phyloP scores from a whole-genome alignment of 176 grass and related monocot genomes.

The Typha latifolia region DNA sequence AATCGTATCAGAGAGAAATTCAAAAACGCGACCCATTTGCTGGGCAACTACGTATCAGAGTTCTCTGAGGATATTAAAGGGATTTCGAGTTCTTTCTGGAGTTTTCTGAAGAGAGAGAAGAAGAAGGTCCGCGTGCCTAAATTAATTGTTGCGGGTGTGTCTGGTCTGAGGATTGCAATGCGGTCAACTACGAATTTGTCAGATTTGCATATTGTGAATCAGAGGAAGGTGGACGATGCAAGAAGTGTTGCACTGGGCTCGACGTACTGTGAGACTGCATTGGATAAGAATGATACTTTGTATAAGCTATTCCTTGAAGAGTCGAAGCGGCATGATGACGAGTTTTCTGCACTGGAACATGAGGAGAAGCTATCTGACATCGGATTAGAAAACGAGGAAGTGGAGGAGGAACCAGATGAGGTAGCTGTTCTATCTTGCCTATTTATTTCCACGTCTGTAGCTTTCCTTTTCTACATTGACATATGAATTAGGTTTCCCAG shows the following conservation, averaged over 20 bases:
- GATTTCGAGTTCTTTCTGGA: too few relatives aligned
- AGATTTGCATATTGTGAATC: not conserved
- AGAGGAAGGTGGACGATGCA: constrained; percentile 8
- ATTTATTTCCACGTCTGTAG: not conserved
- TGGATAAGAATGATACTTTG: not conserved
- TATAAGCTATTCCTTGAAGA: constrained; percentile 17
- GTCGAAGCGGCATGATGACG: constrained; percentile 6
- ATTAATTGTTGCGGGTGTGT: not conserved
- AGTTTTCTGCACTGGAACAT: constrained; percentile 16
- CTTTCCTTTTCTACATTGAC: not conserved
- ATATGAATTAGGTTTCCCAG: too few relatives aligned
- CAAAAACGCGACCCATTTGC: too few relatives aligned
- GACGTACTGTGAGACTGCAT: too few relatives aligned
- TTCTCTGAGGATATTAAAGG: too few relatives aligned
- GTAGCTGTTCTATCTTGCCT: constrained; percentile 15
- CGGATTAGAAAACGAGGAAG: not conserved
- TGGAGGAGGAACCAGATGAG: not conserved
- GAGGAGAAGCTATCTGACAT: constrained; percentile 23
- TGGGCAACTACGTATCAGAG: too few relatives aligned
- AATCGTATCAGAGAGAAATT: too few relatives aligned
- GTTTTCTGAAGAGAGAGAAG: too few relatives aligned
- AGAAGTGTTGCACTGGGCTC: constrained; percentile 6
- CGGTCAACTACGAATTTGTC: not conserved
- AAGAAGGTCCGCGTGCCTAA: not conserved
- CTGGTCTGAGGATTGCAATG: not conserved